Conservation (phyloP, 1,139 yeast species). For the Saccharomyces hybrid region DNA sequence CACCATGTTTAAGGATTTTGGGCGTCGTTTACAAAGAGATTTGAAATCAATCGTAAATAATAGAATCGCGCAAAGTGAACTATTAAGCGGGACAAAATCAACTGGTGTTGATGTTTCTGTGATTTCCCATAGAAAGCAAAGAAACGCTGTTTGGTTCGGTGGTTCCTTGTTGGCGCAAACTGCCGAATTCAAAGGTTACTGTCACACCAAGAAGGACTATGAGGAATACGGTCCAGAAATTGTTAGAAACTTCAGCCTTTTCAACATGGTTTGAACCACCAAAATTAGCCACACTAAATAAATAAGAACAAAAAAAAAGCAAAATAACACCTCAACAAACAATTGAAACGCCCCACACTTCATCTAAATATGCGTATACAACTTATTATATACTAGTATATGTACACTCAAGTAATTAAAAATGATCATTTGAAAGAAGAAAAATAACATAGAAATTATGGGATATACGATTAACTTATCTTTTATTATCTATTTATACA, state of each 20-base stretch:
- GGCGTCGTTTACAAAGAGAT: constrained; percentile 95
- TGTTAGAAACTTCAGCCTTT: constrained; percentile 91
- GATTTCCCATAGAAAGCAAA: constrained; percentile 92
- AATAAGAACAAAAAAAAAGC: background rate
- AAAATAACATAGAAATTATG: background rate
- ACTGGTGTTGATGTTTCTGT: constrained; percentile 97
- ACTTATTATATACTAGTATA: background rate
- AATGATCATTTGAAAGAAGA: background rate
- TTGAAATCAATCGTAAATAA: constrained; percentile 80
- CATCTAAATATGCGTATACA: background rate
- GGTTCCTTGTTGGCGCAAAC: constrained; percentile 96
- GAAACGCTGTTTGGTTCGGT: constrained; percentile 99
- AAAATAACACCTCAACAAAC: background rate
- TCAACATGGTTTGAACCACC: constrained; percentile 64
- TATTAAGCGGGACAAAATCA: constrained; percentile 71
- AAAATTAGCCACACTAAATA: too few relatives aligned
- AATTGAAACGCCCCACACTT: background rate
- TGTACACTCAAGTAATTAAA: background rate
- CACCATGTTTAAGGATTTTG: constrained; percentile 97
- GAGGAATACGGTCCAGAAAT: constrained; percentile 97
- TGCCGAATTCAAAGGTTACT: constrained; percentile 89
- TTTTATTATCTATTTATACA: background rate
- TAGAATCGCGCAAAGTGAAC: constrained; percentile 77
- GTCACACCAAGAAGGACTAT: constrained; percentile 94
- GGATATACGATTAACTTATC: background rate